Base-by-base conservation (phyloP, 129 eudicot species). In the Oenanthe sinensis region DNA sequence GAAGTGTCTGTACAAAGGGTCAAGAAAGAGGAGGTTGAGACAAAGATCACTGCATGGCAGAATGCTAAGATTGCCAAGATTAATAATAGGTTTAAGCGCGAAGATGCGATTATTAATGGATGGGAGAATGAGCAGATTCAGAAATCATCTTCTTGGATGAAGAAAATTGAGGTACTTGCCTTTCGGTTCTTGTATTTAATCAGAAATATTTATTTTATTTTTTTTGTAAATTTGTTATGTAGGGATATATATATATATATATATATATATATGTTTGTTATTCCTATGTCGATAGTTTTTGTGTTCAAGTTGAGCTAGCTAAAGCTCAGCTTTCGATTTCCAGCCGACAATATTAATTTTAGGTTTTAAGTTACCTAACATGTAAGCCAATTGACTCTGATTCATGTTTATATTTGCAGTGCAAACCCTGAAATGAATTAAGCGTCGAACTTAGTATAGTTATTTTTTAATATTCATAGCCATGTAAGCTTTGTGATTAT, bases 121-220 rank as follows among this genome's bases (percentile, higher is more conserved):
- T 90, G 93, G 98, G 98, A 94, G 81, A 88, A 85, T 55, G 97
- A 91, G 84, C 89, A 94, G 36, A 93, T 89, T 74, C 92, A 89
- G 12, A 90, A 87, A 83, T 88, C 97, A 4, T 78, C 79, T 74
- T 89, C 91, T 4, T 87, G 92, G 97, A 94, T 94, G 98, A 91
- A 87, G 85, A 91, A 91, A 87, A 74, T 91, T 67, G 98, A 94
- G 97, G 98, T 93, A 82, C 72, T 16, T 30, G 19, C 1, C 20
- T 30, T 67, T 7, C 20, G 28, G 7, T 65, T 65, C 37, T 3
- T 8, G 7, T 2, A 65, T 15, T 65, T 65, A 13, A 65, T 12
- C 20, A 17, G 13, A 37, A 19, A 15, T 17, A 7, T 3, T 4
- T 67, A 3, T 0, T n/a, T 67, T 76, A 52, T 12, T 14, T 33